These are phyloP conservation scores for Paramecium sexaurelia DNA, from an alignment of 73 alveolate species.

Conservation along the genomic window DNA sequence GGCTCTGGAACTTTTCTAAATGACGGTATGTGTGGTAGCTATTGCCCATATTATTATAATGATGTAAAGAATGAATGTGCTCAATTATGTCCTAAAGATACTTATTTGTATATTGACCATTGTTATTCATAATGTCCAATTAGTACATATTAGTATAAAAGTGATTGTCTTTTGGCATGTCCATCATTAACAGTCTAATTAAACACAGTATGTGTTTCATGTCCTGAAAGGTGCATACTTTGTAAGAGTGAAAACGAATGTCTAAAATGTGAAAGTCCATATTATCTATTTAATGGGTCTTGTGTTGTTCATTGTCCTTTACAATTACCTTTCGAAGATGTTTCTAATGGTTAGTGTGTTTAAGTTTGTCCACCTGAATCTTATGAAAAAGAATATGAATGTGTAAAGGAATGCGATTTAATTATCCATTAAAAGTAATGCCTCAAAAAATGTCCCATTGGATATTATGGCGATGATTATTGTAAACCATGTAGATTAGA, in stretches of 20 bases:
- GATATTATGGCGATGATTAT: slow-evolving; percentile 11
- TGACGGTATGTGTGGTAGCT: not conserved
- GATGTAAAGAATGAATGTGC: not conserved
- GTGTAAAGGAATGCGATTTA: not conserved
- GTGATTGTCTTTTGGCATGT: not conserved
- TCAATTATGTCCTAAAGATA: not conserved
- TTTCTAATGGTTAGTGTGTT: not conserved
- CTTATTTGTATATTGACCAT: not conserved
- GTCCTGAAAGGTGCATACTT: not conserved
- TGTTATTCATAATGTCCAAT: not conserved
- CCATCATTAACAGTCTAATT: not conserved
- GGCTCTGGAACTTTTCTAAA: not conserved
- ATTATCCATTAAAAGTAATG: not conserved
- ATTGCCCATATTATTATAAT: not conserved
- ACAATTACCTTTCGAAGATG: not conserved
- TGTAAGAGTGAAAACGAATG: not conserved
- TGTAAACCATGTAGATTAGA: not conserved
- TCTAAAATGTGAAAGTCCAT: not conserved
- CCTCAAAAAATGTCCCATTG: not conserved
- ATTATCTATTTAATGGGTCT: not conserved
- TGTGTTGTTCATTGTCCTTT: not conserved
- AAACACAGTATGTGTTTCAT: not conserved
- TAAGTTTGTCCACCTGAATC: not conserved
- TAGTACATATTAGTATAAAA: not conserved
- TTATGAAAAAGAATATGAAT: not conserved